Percentiles rank a stretch among this genome's conserved stretches.
Evolutionary conservation across 2,329 filamentous ascomycete species (phyloP).

Genomic region (Ophiostoma quercus): DNA sequence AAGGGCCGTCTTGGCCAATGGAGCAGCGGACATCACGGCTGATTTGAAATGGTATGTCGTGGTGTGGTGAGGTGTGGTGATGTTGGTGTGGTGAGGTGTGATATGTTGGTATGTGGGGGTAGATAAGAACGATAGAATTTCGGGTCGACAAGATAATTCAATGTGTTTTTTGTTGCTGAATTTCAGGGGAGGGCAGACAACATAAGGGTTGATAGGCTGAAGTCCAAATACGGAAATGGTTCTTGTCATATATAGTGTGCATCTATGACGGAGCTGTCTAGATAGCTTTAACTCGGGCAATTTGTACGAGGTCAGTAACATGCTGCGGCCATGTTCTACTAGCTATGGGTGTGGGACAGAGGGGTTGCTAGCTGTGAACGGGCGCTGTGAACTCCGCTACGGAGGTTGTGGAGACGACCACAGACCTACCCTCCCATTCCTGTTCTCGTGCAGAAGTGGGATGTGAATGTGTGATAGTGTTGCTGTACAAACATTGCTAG

Average conservation of each 20-base stretch:
- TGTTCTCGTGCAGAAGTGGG: not conserved
- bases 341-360: not conserved
- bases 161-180: not conserved
- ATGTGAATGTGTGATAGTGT: not conserved
- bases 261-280: not conserved
- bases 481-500: not conserved
- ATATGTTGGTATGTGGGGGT: not conserved
- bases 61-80: not conserved
- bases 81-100: not conserved
- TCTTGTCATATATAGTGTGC: conserved; percentile 9
- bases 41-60: not conserved
- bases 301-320: not conserved
- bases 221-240: conserved; percentile 6
- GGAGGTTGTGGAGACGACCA: not conserved
- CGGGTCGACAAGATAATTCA: not conserved
- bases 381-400: not conserved
- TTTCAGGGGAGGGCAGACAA: too few species aligned
- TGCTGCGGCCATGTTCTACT: not conserved
- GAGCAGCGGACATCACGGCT: conserved; percentile 7
- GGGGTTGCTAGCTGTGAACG: not conserved
- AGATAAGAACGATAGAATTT: not conserved
- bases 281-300: not conserved
- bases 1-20: conserved; percentile 23
- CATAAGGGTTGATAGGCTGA: not conserved
- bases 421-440: not conserved